Base-by-base conservation (phyloP, 257 asterid species). In the Cordia subcordata region DNA sequence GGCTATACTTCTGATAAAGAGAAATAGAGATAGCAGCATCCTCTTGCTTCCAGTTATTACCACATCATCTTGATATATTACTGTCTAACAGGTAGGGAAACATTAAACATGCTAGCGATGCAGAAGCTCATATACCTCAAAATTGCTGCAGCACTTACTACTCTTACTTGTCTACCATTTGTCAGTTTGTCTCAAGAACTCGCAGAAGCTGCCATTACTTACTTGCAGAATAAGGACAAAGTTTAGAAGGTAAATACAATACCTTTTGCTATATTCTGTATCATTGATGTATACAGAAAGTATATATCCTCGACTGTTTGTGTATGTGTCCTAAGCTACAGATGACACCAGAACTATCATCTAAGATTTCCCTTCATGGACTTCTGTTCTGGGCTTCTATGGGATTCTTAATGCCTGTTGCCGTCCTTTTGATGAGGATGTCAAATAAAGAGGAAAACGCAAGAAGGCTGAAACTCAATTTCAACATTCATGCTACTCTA, bases 321-420 rank as follows among this genome's bases (percentile, higher is more conserved):
- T n/a, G n/a, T n/a, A n/a, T n/a, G n/a, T n/a, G n/a, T n/a, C n/a
- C n/a, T n/a, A n/a, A 27, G 35, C 35, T 6, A 1, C 1, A 42
- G 96, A 73, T 76, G 49, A 71, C 40, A 62, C 69, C 87, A 13
- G 57, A 74, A 50, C 35, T 88, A 49, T 69, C 50, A 14, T 82
- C 77, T 44, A 83, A 84, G 77, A 85, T 88, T 65, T 74, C 67
- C 37, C 68, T 92, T 57, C 96, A 88, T 72, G 96, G 90, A 60
- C 73, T 85, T 66, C 80, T 91, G 19, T 75, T 86, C 33, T 91
- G 98, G 98, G 90, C 93, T 67, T 85, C 96, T 8, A 70, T 82
- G 61, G 98, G 98, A 16, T 85, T 91, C 61, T 63, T 88, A 39
- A 75, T 84, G 83, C 98, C 96, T 4, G 57, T 75, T 10, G 81